Evolutionary conservation across 352 stramenopile genomes (phyloP).

Genomic region (Phytophthora lateralis): DNA sequence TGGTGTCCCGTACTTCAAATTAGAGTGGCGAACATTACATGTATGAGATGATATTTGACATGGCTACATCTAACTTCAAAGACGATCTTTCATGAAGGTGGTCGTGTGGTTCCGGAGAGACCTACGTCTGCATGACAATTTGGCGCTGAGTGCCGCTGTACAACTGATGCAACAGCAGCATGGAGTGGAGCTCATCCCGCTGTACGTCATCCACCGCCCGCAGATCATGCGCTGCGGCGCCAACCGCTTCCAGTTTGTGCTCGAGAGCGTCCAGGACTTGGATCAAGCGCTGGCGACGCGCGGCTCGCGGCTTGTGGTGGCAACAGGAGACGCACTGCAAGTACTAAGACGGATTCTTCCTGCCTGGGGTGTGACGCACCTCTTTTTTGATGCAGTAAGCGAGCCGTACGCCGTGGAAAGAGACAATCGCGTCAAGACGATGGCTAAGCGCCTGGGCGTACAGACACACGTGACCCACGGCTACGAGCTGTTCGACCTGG

Average conservation of each 20-base stretch:
- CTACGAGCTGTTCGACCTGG: slow-evolving; percentile 72
- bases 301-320: slow-evolving; percentile 73
- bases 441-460: slow-evolving; percentile 60
- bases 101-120: slow-evolving; percentile 96
- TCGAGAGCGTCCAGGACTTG: slow-evolving; percentile 91
- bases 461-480: slow-evolving; percentile 69
- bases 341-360: slow-evolving; percentile 83
- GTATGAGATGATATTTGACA: neutral
- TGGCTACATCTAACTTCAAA: neutral
- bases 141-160: slow-evolving; percentile 86
- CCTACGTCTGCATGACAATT: slow-evolving; percentile 96
- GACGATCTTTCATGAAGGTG: slow-evolving; percentile 20
- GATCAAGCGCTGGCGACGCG: slow-evolving; percentile 63
- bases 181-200: slow-evolving; percentile 66
- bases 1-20: neutral
- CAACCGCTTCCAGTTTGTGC: slow-evolving; percentile 91
- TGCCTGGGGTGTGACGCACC: slow-evolving; percentile 87
- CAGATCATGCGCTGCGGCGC: slow-evolving; percentile 85
- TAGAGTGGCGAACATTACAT: no score
- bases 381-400: slow-evolving; percentile 92
- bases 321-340: slow-evolving; percentile 71
- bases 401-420: slow-evolving; percentile 90
- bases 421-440: slow-evolving; percentile 61
- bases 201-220: slow-evolving; percentile 89
- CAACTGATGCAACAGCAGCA: slow-evolving; percentile 28